Percentiles rank a stretch among this genome's conserved stretches.
These are phyloP conservation scores for Neocucurbitaria cava DNA, from an alignment of 2,329 filamentous ascomycete species.

Conservation along the genomic window DNA sequence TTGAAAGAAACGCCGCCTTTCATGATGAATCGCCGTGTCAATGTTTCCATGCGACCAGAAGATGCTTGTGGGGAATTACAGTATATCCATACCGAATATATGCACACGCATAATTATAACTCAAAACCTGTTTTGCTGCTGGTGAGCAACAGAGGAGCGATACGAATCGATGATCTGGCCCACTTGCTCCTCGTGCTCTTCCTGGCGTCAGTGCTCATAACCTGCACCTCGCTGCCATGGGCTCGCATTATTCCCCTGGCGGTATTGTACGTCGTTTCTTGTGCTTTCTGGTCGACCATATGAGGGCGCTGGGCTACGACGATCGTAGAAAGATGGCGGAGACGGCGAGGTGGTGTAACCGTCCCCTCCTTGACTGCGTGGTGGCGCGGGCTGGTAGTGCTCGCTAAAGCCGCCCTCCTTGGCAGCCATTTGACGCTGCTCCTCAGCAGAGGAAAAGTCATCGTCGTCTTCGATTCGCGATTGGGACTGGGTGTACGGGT, in stretches of 20 bases:
- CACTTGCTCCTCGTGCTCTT: slow-evolving; percentile 45
- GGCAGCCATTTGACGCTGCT: slow-evolving; percentile 38
- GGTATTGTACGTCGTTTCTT: slow-evolving; percentile 43
- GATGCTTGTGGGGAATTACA: slow-evolving; percentile 32
- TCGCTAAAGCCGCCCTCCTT: slow-evolving; percentile 51
- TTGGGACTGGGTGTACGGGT: slow-evolving; percentile 47
- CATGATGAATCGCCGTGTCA: slow-evolving; percentile 25
- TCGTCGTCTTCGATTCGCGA: slow-evolving; percentile 76
- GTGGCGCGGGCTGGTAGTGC: slow-evolving; percentile 51
- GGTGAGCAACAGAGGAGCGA: slow-evolving; percentile 36
- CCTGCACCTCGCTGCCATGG: slow-evolving; percentile 72
- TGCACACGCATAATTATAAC: slow-evolving; percentile 33
- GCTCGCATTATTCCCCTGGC: slow-evolving; percentile 62
- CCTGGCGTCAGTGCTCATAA: slow-evolving; percentile 63
- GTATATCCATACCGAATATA: slow-evolving; percentile 29
- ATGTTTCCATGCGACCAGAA: slow-evolving; percentile 26
- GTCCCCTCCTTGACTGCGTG: slow-evolving; percentile 50
- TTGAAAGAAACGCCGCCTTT: slow-evolving; percentile 29
- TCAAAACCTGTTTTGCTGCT: slow-evolving; percentile 29
- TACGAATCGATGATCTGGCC: slow-evolving; percentile 46
- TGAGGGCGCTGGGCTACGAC: slow-evolving; percentile 39
- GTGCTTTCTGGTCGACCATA: slow-evolving; percentile 49
- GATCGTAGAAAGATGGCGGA: slow-evolving; percentile 42
- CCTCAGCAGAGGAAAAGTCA: slow-evolving; percentile 67
- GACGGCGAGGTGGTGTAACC: slow-evolving; percentile 49